These are phyloP conservation scores for Dacryopinax primogenitus DNA, from an alignment of 768 basidiomycete species.

Conservation along the genomic window DNA sequence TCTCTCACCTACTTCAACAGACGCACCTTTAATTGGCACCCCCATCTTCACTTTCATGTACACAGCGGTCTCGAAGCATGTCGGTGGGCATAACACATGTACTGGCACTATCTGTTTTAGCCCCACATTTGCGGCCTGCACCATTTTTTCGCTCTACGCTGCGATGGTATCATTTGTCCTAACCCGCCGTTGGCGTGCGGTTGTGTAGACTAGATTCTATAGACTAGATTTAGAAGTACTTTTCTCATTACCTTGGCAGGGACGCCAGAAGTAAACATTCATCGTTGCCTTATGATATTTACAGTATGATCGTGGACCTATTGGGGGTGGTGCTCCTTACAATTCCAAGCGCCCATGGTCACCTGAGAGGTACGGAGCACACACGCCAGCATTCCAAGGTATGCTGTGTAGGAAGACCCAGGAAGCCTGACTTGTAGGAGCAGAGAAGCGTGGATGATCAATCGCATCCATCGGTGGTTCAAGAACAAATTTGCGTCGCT, in stretches of 20 bases:
- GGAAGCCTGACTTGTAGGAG: neutral
- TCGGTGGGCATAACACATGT: conserved; percentile 33
- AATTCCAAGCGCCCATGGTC: neutral
- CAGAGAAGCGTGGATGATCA: neutral
- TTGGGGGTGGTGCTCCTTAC: no score
- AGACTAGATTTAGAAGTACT: neutral
- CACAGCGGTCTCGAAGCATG: conserved; percentile 46
- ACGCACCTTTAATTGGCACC: conserved; percentile 64
- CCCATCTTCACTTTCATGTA: conserved; percentile 68
- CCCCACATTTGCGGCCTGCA: conserved; percentile 38
- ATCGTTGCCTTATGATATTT: no score
- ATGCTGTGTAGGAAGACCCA: neutral
- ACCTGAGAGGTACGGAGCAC: neutral
- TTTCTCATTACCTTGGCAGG: no score
- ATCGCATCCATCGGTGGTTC: neutral
- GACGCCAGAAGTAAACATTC: no score
- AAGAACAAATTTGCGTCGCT: neutral
- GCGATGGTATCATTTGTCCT: conserved; percentile 34
- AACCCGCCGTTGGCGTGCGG: neutral
- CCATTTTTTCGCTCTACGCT: conserved; percentile 30
- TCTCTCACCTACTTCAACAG: conserved; percentile 32
- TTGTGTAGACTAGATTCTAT: neutral
- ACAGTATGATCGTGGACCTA: no score
- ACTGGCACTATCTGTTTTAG: conserved; percentile 51
- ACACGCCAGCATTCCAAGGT: neutral